Percentiles rank a stretch among this genome's conserved stretches.
Conservation (phyloP, 495 filamentous ascomycete genomes). For the Staphylotrichum tortipilum region DNA sequence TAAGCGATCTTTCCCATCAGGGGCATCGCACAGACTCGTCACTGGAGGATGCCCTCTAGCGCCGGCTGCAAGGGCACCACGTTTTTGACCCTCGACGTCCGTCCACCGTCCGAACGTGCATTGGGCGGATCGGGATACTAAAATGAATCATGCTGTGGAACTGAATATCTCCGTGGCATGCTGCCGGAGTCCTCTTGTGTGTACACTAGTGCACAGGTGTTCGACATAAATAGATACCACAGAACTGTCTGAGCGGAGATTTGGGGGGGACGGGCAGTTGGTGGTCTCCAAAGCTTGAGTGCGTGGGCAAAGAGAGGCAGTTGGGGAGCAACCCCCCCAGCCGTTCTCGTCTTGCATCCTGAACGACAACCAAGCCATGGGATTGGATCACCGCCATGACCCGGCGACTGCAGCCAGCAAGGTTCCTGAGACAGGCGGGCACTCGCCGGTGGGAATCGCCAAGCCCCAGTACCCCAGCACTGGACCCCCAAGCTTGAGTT, state of each 20-base stretch:
- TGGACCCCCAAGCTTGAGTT: background rate
- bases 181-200: too few relatives aligned
- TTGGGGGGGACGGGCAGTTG: too few relatives aligned
- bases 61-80: slow-evolving; percentile 8
- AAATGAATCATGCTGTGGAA: background rate
- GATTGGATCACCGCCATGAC: too few relatives aligned
- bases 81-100: slow-evolving; percentile 3
- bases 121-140: background rate
- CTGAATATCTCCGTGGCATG: background rate
- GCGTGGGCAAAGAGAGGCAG: too few relatives aligned
- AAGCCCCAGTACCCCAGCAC: background rate
- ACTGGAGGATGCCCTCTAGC: background rate
- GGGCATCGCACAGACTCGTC: background rate
- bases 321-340: too few relatives aligned
- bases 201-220: too few relatives aligned
- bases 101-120: slow-evolving; percentile 1
- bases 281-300: too few relatives aligned
- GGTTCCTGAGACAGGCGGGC: slow-evolving; percentile 17
- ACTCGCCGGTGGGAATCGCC: background rate
- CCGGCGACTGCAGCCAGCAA: slow-evolving; percentile 1
- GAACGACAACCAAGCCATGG: too few relatives aligned
- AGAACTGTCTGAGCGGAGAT: slow-evolving; percentile 6
- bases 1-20: background rate
- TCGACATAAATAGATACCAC: slow-evolving; percentile 6
- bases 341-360: too few relatives aligned